These are phyloP conservation scores for Tulasnella sp. DNA, from an alignment of 768 basidiomycete genomes.

Conservation along the genomic window DNA sequence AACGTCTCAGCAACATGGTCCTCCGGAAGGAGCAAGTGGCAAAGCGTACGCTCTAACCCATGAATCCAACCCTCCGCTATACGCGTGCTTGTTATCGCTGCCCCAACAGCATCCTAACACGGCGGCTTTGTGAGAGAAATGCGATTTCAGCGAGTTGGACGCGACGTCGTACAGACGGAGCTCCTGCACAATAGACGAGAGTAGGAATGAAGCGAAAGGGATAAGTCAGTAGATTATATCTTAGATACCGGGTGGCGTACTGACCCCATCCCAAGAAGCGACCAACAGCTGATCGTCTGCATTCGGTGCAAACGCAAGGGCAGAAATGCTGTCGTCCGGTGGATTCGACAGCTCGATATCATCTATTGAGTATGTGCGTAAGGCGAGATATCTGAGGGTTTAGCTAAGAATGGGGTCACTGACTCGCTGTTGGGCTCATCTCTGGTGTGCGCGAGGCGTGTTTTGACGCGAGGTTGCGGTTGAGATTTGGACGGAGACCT, in stretches of 20 bases:
- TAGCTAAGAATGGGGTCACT: neutral
- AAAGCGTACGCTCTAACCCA: constrained; percentile 74
- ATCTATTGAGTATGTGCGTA: neutral
- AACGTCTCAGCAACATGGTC: constrained; percentile 1
- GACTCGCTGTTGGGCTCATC: constrained; percentile 1
- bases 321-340: constrained; percentile 84
- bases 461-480: constrained; percentile 19
- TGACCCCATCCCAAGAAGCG: constrained; percentile 86
- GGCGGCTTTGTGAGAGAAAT: constrained; percentile 86
- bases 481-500: constrained; percentile 1
- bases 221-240: constrained; percentile 41
- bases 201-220: constrained; percentile 41
- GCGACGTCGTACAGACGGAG: constrained; percentile 59
- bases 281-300: constrained; percentile 80
- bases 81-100: constrained; percentile 65
- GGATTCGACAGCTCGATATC: constrained; percentile 45
- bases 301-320: constrained; percentile 77
- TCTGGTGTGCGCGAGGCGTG: neutral
- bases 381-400: neutral
- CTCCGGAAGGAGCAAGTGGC: neutral
- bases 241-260: constrained; percentile 38
- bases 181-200: constrained; percentile 54
- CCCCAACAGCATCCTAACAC: constrained; percentile 80
- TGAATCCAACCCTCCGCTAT: constrained; percentile 86
- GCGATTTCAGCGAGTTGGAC: constrained; percentile 69